Evolutionary conservation across 176 grass and related monocot genomes (phyloP), one percentile per base, ranked within the genome.

Genomic region (Dendrocalamus sinicus): DNA sequence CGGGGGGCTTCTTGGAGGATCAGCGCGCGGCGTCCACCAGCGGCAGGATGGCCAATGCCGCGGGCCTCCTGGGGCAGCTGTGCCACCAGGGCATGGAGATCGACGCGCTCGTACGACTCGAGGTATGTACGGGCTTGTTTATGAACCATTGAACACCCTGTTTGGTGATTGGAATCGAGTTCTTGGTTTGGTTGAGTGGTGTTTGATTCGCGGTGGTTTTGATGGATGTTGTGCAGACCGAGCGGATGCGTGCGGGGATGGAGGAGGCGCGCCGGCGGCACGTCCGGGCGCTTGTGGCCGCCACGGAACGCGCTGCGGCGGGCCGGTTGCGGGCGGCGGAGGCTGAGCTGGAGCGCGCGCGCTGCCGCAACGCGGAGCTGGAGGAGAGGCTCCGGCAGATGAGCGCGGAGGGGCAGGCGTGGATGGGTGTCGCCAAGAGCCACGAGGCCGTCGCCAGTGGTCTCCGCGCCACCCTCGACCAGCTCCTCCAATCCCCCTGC

Each of bases 321-420:
- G 28, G 3, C 4, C 75, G 59, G 35, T 9, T 89, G 39, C 66
- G 67, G 45, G 79, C 75, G 10, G 79, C 60, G 48, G 89, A 97
- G 61, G 67, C 82, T 4, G 89, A 86, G 44, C 85, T 94, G 70
- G 85, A 88, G 8, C 73, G 35, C 12, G 83, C 87, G 12, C 66
- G 79, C 4, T 73, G 67, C 61, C 85, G 89, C 16, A 90, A 84
- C 72, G 72, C 58, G n/a, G 88, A 96, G 77, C 80, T 96, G 7
- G 85, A 93, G 32, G 87, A 88, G 70, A 73, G 41, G 63, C 24
- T 89, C 4, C 75, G 66, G 22, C 85, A 84, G 81, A 59, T 86
- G 79, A 47, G 15, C n/a, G 87, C 89, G 1, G 94, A 96, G 79
- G 79, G 53, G 7, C 67, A 90, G 83, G 88, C 84, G 69, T 96